These are phyloP conservation scores for Hyaloscypha hepaticicola DNA, from an alignment of 495 filamentous ascomycete species.

Conservation along the genomic window DNA sequence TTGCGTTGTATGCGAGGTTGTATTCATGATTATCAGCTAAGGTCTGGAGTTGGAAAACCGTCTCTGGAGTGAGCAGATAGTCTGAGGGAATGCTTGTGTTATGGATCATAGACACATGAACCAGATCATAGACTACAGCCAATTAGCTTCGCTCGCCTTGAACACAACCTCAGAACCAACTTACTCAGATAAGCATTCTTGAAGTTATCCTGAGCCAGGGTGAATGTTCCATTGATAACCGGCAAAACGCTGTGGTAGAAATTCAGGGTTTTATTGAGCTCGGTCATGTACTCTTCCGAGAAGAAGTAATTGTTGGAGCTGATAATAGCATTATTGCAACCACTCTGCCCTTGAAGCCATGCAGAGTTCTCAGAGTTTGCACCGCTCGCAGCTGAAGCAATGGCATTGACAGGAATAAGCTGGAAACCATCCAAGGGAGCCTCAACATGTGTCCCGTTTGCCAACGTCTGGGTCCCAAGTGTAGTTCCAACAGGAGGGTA, in stretches of 20 bases:
- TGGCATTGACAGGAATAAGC: conserved; percentile 69
- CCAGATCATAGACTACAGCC: conserved; percentile 65
- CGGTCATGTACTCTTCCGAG: conserved; percentile 34
- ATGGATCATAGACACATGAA: conserved; percentile 72
- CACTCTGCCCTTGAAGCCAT: conserved; percentile 29
- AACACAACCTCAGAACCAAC: neutral
- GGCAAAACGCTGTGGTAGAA: conserved; percentile 34
- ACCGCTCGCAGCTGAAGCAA: conserved; percentile 34
- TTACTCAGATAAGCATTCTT: conserved; percentile 29
- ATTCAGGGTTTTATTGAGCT: conserved; percentile 16
- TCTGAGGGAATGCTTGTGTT: conserved; percentile 49
- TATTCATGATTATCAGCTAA: conserved; percentile 68
- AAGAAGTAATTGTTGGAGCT: conserved; percentile 64
- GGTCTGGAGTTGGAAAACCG: conserved; percentile 59
- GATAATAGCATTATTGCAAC: conserved; percentile 51
- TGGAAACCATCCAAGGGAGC: conserved; percentile 72
- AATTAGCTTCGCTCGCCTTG: conserved; percentile 22
- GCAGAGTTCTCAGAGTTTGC: conserved; percentile 45
- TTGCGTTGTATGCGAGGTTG: conserved; percentile 57
- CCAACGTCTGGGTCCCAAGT: conserved; percentile 48
- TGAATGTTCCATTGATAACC: conserved; percentile 28
- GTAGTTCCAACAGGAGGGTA: conserved; percentile 68
- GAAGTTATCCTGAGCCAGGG: conserved; percentile 23
- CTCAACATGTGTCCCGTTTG: conserved; percentile 56
- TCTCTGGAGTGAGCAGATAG: conserved; percentile 41